Conservation (phyloP, 1,139 yeast species). For the Nakaseomyces sp. region DNA sequence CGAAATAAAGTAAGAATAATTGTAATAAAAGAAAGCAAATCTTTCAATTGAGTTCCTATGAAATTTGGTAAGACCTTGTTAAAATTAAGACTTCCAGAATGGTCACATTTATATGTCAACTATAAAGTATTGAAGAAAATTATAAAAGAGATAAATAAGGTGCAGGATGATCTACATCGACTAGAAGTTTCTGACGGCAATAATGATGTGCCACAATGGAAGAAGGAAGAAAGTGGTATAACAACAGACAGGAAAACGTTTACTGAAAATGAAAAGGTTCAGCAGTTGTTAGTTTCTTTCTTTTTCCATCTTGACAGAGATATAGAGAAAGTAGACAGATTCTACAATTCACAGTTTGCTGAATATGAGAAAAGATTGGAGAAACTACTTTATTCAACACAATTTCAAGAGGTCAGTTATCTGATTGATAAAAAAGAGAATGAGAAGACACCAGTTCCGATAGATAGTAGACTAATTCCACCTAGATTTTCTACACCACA, state of each 20-base stretch:
- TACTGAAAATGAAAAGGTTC: conserved; percentile 34
- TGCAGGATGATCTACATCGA: conserved; percentile 28
- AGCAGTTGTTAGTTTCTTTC: conserved; percentile 49
- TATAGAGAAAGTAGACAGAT: conserved; percentile 71
- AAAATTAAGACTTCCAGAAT: conserved; percentile 87
- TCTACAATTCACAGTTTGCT: conserved; percentile 60
- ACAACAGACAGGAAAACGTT: conserved; percentile 1
- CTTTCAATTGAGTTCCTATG: conserved; percentile 37
- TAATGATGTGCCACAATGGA: conserved; percentile 8
- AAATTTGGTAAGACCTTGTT: conserved; percentile 79
- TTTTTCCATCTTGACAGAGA: conserved; percentile 75
- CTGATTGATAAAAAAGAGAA: not conserved
- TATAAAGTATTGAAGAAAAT: conserved; percentile 78
- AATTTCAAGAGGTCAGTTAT: conserved; percentile 22
- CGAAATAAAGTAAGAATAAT: not conserved
- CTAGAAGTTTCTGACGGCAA: conserved; percentile 14
- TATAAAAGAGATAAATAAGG: conserved; percentile 45
- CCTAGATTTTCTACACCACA: conserved; percentile 13
- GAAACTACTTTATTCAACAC: conserved; percentile 35
- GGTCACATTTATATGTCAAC: conserved; percentile 73
- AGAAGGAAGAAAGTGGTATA: conserved; percentile 6
- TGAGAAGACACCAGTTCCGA: conserved; percentile 20
- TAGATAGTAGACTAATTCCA: conserved; percentile 8
- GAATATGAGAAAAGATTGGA: conserved; percentile 68
- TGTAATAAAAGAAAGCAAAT: no score